phyloP scores from a whole-genome alignment of 495 filamentous ascomycete genomes.

The Corynascus novoguineensis region DNA sequence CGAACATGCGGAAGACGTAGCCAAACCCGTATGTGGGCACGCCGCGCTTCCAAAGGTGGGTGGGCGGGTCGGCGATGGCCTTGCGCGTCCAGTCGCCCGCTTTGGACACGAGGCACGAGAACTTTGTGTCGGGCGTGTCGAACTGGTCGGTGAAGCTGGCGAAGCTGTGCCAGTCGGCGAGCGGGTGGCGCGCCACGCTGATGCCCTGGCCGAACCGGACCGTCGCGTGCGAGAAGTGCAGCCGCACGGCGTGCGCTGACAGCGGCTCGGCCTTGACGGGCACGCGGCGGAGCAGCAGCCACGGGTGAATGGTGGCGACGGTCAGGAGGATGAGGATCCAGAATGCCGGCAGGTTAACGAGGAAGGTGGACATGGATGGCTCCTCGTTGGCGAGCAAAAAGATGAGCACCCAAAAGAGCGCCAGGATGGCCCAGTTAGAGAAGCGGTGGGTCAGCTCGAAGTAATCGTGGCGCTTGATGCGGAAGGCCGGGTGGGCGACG shows the following conservation, averaged over 20 bases:
- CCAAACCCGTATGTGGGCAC: slow-evolving; percentile 55
- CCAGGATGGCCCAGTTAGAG: slow-evolving; percentile 57
- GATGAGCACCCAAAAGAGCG: slow-evolving; percentile 57
- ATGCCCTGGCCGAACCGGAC: slow-evolving; percentile 46
- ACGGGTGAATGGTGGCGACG: slow-evolving; percentile 57
- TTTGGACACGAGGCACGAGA: slow-evolving; percentile 58
- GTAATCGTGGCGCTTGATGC: slow-evolving; percentile 51
- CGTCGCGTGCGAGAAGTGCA: slow-evolving; percentile 59
- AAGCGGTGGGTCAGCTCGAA: slow-evolving; percentile 65
- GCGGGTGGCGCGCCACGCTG: slow-evolving; percentile 49
- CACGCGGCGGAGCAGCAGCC: slow-evolving; percentile 60
- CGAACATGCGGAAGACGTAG: slow-evolving; percentile 57
- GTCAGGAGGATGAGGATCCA: slow-evolving; percentile 61
- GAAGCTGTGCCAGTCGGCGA: slow-evolving; percentile 77
- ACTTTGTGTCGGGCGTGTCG: slow-evolving; percentile 34
- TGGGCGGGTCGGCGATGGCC: slow-evolving; percentile 51
- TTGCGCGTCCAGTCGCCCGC: slow-evolving; percentile 65
- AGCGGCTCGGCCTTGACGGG: slow-evolving; percentile 55
- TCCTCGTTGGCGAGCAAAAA: slow-evolving; percentile 41
- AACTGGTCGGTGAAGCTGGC: slow-evolving; percentile 60
- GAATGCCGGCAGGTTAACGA: slow-evolving; percentile 56
- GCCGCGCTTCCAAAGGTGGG: slow-evolving; percentile 48
- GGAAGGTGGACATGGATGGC: slow-evolving; percentile 35
- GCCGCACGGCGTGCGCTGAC: slow-evolving; percentile 60
- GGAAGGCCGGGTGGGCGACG: slow-evolving; percentile 48